Conservation (phyloP, 2,329 filamentous ascomycete genomes). For the Clonostachys sp. region DNA sequence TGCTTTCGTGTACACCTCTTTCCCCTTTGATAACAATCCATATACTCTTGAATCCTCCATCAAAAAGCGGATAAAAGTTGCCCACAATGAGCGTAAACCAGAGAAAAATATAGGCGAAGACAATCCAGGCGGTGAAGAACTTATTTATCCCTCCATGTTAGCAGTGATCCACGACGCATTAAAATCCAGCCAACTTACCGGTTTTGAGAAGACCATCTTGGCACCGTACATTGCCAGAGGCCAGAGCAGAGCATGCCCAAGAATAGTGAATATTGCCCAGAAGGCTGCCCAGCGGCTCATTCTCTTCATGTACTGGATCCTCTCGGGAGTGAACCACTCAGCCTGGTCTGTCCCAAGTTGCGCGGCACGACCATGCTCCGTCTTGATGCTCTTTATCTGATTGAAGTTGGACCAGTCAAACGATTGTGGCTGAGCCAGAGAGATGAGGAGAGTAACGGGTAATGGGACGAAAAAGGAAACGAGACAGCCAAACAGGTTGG, state of each 20-base stretch:
- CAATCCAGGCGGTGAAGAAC: constrained; percentile 74
- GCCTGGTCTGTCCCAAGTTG: constrained; percentile 34
- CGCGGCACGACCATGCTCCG: constrained; percentile 62
- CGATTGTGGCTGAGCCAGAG: constrained; percentile 45
- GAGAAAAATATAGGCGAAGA: constrained; percentile 50
- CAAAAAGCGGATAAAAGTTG: constrained; percentile 75
- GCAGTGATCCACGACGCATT: too few species aligned
- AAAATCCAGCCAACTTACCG: too few species aligned
- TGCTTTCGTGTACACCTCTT: too few species aligned
- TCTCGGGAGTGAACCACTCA: constrained; percentile 8
- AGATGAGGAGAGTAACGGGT: constrained; percentile 38
- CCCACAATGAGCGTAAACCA: constrained; percentile 68
- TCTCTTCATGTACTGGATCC: constrained; percentile 30
- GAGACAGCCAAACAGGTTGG: constrained; percentile 86
- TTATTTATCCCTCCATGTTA: neutral
- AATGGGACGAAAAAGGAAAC: constrained; percentile 73
- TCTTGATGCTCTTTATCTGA: constrained; percentile 71
- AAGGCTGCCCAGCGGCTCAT: constrained; percentile 42
- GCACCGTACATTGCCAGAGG: constrained; percentile 88
- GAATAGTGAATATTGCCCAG: constrained; percentile 35
- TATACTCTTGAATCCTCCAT: constrained; percentile 41
- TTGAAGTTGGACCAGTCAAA: constrained; percentile 90
- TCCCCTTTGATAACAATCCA: neutral
- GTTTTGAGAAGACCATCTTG: constrained; percentile 54
- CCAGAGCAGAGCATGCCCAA: constrained; percentile 77